Evolutionary conservation across 345 rosid species (phyloP).

Genomic region (Mallotus nudiflorus): DNA sequence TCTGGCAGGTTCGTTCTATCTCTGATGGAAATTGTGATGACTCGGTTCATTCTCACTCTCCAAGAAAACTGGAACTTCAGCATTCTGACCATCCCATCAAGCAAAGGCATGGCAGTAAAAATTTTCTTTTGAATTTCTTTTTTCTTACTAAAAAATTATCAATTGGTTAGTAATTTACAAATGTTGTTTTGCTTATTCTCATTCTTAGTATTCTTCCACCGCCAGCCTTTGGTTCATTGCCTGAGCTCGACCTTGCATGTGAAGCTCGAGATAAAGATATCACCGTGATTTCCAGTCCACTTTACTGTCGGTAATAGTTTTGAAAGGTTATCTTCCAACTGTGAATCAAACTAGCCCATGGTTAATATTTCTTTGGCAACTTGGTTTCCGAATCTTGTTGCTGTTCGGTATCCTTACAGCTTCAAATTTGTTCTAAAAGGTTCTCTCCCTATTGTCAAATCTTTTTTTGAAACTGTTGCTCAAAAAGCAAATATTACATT

Average conservation of each 20-base stretch:
- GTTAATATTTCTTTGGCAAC: neutral
- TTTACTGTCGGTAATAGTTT: slow-evolving; percentile 36
- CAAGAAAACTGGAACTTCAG: slow-evolving; percentile 25
- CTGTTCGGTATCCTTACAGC: neutral
- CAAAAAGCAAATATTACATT: too few relatives aligned
- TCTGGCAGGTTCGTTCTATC: slow-evolving; percentile 44
- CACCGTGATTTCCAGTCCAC: slow-evolving; percentile 12
- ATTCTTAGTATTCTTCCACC: slow-evolving; percentile 47
- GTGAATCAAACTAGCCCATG: slow-evolving; percentile 8
- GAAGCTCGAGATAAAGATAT: slow-evolving; percentile 35
- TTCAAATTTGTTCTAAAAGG: too few relatives aligned
- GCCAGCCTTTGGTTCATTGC: slow-evolving; percentile 49
- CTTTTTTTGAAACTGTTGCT: too few relatives aligned
- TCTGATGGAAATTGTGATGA: slow-evolving; percentile 19
- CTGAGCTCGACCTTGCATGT: slow-evolving; percentile 32
- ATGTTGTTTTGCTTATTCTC: slow-evolving; percentile 13
- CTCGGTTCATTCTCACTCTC: slow-evolving; percentile 28
- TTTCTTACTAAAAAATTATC: slow-evolving; percentile 8
- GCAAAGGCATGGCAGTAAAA: slow-evolving; percentile 43
- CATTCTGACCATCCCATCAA: slow-evolving; percentile 25
- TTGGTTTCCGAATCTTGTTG: neutral
- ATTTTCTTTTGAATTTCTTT: neutral
- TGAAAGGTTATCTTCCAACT: slow-evolving; percentile 17
- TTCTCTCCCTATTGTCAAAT: too few relatives aligned
- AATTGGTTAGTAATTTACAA: neutral